phyloP scores from a whole-genome alignment of 106 monocot species.

The Hemerocallis citrina region DNA sequence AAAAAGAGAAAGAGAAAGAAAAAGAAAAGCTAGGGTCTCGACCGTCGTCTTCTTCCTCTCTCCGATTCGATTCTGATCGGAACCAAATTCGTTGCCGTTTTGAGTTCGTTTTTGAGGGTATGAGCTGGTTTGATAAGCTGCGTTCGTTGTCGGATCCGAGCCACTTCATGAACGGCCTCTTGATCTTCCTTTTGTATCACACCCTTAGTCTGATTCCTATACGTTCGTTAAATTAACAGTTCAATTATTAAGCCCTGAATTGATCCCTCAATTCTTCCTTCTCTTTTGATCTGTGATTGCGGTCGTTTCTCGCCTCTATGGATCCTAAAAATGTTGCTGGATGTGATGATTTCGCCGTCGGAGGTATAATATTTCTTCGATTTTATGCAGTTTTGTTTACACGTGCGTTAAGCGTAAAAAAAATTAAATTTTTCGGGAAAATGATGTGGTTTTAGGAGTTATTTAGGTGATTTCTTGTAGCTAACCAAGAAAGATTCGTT shows the following conservation, averaged over 20 bases:
- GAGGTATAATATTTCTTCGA: no score
- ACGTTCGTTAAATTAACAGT: conserved; percentile 32
- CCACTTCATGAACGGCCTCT: conserved; percentile 72
- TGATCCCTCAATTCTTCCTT: no score
- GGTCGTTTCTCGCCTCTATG: conserved; percentile 42
- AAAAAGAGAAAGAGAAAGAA: no score
- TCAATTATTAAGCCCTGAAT: conserved; percentile 35
- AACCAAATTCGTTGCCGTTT: conserved; percentile 32
- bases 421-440: no score
- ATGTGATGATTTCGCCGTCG: conserved; percentile 23
- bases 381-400: no score
- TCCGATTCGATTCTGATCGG: not conserved
- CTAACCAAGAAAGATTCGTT: no score
- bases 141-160: conserved; percentile 63
- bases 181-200: conserved; percentile 78
- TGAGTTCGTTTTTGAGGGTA: conserved; percentile 28
- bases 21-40: no score
- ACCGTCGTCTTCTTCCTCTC: not conserved
- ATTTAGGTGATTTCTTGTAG: no score
- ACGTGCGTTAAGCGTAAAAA: no score
- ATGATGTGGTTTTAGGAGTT: no score
- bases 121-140: conserved; percentile 95
- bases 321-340: conserved; percentile 34
- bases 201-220: conserved; percentile 68
- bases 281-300: not conserved